Percentiles rank a stretch among this genome's conserved stretches.
Evolutionary conservation across 805 yeast species (phyloP).

Genomic region (Cyberlindnera samutprakarnensis): DNA sequence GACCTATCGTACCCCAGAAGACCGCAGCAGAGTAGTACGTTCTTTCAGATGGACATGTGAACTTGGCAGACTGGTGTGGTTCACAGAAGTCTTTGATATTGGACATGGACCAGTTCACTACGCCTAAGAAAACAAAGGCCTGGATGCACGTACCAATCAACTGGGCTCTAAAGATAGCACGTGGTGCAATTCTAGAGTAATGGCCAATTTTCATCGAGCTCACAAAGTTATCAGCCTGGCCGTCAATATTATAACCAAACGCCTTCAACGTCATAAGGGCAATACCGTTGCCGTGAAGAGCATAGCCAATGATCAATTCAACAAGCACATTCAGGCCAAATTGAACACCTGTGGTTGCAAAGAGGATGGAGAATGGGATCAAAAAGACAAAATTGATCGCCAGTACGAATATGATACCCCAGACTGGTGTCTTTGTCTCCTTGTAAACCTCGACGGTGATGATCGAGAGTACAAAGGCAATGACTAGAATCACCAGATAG

Average conservation of each 20-base stretch:
- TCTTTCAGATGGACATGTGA: slow-evolving; percentile 31
- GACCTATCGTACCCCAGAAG: slow-evolving; percentile 51
- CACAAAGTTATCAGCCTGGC: slow-evolving; percentile 56
- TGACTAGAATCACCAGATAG: slow-evolving; percentile 32
- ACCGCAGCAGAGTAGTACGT: slow-evolving; percentile 36
- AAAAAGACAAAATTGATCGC: slow-evolving; percentile 43
- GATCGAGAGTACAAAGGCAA: slow-evolving; percentile 39
- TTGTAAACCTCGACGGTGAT: slow-evolving; percentile 37
- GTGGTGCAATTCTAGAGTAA: slow-evolving; percentile 51
- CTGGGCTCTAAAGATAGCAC: slow-evolving; percentile 46
- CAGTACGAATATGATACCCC: slow-evolving; percentile 49
- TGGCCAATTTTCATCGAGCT: slow-evolving; percentile 36
- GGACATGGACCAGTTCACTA: slow-evolving; percentile 28
- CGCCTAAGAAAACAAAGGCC: slow-evolving; percentile 23
- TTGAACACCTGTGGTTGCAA: slow-evolving; percentile 39
- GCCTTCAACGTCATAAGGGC: slow-evolving; percentile 47
- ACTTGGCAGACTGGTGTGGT: slow-evolving; percentile 29
- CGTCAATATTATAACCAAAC: slow-evolving; percentile 51
- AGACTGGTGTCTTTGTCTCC: slow-evolving; percentile 45
- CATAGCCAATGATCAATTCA: slow-evolving; percentile 50
- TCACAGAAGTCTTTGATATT: slow-evolving; percentile 28
- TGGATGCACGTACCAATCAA: slow-evolving; percentile 27
- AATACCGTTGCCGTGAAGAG: slow-evolving; percentile 41
- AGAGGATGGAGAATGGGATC: slow-evolving; percentile 41
- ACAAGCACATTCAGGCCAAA: slow-evolving; percentile 47